Evolutionary conservation across 2,329 filamentous ascomycete genomes (phyloP).

Genomic region (Neofusicoccum umdonicola): DNA sequence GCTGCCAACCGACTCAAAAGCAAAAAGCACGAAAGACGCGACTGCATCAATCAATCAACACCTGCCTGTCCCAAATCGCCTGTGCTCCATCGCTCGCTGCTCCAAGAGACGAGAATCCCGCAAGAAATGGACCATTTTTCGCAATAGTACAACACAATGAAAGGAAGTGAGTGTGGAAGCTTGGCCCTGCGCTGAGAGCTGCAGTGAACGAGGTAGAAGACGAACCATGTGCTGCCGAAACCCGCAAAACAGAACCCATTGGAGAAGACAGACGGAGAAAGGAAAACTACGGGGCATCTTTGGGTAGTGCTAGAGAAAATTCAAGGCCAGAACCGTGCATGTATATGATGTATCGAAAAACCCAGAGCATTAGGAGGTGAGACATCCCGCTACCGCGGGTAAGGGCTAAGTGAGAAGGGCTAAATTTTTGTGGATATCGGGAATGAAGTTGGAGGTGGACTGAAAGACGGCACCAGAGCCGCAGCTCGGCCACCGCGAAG

Average conservation of each 20-base stretch:
- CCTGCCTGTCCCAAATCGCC: constrained; percentile 15
- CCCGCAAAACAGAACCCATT: not conserved
- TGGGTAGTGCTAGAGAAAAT: not conserved
- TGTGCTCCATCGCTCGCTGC: constrained; percentile 17
- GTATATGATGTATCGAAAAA: not conserved
- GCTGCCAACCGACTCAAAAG: constrained; percentile 11
- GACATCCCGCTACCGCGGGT: not conserved
- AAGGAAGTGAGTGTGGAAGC: constrained; percentile 14
- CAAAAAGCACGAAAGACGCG: not conserved
- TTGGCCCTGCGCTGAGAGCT: not conserved
- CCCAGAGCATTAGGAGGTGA: not conserved
- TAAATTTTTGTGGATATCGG: constrained; percentile 13
- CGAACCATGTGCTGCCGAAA: constrained; percentile 7
- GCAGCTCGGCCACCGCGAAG: not conserved
- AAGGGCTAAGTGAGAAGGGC: not conserved
- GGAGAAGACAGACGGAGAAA: not conserved
- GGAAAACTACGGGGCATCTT: constrained; percentile 5
- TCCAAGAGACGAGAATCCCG: constrained; percentile 15
- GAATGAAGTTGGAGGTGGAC: not conserved
- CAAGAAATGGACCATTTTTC: constrained; percentile 12
- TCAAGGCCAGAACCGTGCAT: not conserved
- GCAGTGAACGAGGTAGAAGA: not conserved
- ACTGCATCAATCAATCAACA: constrained; percentile 9
- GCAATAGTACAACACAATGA: constrained; percentile 14
- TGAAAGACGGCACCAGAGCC: not conserved